These are phyloP conservation scores for Colletotrichum cuscutae DNA, from an alignment of 2,329 filamentous ascomycete genomes.

Conservation along the genomic window DNA sequence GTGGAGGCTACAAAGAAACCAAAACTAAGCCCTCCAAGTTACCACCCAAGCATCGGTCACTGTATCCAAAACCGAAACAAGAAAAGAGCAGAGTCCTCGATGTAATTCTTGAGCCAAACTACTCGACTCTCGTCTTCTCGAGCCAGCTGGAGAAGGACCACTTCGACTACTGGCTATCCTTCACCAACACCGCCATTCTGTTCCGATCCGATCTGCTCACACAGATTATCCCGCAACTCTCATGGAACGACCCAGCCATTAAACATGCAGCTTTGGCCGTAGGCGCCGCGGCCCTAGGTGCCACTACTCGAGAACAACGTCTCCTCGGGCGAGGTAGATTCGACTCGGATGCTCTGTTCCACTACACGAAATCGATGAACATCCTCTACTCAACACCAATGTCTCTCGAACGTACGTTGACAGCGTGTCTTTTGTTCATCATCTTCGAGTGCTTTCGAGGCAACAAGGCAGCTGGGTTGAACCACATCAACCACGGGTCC, in stretches of 20 bases:
- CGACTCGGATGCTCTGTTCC: constrained; percentile 50
- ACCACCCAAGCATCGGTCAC: background rate
- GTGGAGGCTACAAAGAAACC: constrained; percentile 1
- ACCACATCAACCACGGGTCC: constrained; percentile 50
- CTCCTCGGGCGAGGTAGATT: constrained; percentile 4
- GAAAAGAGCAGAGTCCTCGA: background rate
- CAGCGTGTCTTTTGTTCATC: constrained; percentile 52
- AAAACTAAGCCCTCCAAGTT: background rate
- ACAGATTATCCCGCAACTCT: constrained; percentile 33
- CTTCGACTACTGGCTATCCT: constrained; percentile 19
- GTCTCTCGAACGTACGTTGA: constrained; percentile 44
- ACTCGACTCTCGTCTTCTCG: constrained; percentile 10
- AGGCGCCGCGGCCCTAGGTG: constrained; percentile 40
- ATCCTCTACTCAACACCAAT: constrained; percentile 44
- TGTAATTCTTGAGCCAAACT: background rate
- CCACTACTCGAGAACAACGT: constrained; percentile 12
- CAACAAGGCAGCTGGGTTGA: constrained; percentile 50
- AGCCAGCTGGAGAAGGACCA: constrained; percentile 19
- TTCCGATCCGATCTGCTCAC: constrained; percentile 6
- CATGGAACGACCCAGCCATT: constrained; percentile 38
- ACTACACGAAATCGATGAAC: constrained; percentile 52
- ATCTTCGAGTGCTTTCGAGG: constrained; percentile 52
- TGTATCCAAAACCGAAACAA: constrained; percentile 13
- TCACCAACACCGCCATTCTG: background rate
- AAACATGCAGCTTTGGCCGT: constrained; percentile 52